Percentiles rank a stretch among this genome's conserved stretches.
These are phyloP conservation scores for Tolypocladium amazonense DNA, from an alignment of 2,329 filamentous ascomycete species.

Conservation along the genomic window DNA sequence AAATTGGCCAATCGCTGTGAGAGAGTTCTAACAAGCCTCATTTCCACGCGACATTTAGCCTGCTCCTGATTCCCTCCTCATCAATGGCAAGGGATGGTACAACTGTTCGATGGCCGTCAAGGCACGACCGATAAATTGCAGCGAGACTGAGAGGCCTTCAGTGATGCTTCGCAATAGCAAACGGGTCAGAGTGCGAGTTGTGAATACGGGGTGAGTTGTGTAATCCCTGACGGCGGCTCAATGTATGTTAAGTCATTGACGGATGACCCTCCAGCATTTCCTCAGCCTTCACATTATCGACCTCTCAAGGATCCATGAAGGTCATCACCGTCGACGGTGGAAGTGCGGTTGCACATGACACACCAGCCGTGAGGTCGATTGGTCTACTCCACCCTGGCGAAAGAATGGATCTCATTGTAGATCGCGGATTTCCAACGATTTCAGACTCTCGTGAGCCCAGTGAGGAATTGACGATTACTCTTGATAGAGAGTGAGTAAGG, in stretches of 20 bases:
- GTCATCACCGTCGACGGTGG: constrained; percentile 11
- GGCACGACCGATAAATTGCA: constrained; percentile 7
- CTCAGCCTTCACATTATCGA: constrained; percentile 2
- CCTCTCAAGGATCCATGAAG: constrained; percentile 4
- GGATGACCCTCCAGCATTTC: neutral
- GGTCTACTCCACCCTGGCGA: constrained; percentile 12
- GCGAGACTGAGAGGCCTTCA: constrained; percentile 1
- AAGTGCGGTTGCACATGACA: constrained; percentile 1
- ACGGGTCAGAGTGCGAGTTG: constrained; percentile 7
- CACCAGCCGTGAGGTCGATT: constrained; percentile 5
- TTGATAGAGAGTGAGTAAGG: constrained; percentile 7
- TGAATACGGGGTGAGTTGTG: constrained; percentile 9
- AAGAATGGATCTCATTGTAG: constrained; percentile 8
- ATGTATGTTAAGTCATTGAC: neutral
- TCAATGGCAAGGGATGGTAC: constrained; percentile 22
- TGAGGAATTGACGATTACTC: constrained; percentile 2
- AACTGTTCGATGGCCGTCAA: constrained; percentile 11
- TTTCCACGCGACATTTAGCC: constrained; percentile 16
- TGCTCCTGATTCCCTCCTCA: constrained; percentile 26
- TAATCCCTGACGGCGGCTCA: too few species aligned
- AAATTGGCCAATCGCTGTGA: neutral
- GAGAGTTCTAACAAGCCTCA: constrained; percentile 14
- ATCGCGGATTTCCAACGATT: neutral
- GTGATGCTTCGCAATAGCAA: constrained; percentile 3
- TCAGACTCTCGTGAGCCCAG: neutral